Evolutionary conservation across 1,139 yeast species (phyloP).

Genomic region (Ogataea hybrid): DNA sequence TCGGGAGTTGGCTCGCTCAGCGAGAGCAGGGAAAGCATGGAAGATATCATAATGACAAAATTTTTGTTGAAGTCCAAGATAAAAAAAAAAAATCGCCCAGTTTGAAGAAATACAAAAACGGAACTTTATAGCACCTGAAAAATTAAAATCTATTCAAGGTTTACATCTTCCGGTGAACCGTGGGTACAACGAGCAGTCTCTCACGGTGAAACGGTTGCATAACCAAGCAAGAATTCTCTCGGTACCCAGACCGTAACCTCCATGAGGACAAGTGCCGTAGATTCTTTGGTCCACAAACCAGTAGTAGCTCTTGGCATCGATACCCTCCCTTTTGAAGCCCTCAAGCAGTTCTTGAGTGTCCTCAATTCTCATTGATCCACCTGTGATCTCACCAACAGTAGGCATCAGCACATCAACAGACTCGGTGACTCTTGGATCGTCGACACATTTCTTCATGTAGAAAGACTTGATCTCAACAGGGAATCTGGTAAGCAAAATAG

Average conservation of each 20-base stretch:
- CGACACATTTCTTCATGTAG: conserved; percentile 92
- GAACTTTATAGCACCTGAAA: not conserved
- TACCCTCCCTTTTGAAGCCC: conserved; percentile 90
- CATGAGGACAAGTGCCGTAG: conserved; percentile 98
- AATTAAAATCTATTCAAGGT: conserved; percentile 48
- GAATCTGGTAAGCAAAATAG: conserved; percentile 89
- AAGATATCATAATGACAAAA: conserved; percentile 48
- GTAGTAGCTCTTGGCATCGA: conserved; percentile 77
- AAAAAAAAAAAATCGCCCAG: conserved; percentile 2
- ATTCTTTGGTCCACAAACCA: conserved; percentile 96
- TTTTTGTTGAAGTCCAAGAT: conserved; percentile 3
- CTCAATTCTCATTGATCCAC: conserved; percentile 97
- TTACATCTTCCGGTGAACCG: conserved; percentile 97
- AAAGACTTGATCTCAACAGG: conserved; percentile 97
- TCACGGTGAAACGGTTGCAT: conserved; percentile 94
- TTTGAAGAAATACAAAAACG: not conserved
- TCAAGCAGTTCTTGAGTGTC: conserved; percentile 78
- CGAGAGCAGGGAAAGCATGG: conserved; percentile 53
- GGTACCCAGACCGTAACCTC: conserved; percentile 98
- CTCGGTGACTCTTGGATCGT: conserved; percentile 93
- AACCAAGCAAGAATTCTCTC: conserved; percentile 98
- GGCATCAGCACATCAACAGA: conserved; percentile 99
- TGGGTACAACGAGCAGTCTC: conserved; percentile 97
- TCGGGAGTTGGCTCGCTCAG: conserved; percentile 48
- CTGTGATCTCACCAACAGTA: conserved; percentile 96